These are phyloP conservation scores for Zoysia japonica DNA, from an alignment of 176 grass and related monocot genomes.

Conservation along the genomic window DNA sequence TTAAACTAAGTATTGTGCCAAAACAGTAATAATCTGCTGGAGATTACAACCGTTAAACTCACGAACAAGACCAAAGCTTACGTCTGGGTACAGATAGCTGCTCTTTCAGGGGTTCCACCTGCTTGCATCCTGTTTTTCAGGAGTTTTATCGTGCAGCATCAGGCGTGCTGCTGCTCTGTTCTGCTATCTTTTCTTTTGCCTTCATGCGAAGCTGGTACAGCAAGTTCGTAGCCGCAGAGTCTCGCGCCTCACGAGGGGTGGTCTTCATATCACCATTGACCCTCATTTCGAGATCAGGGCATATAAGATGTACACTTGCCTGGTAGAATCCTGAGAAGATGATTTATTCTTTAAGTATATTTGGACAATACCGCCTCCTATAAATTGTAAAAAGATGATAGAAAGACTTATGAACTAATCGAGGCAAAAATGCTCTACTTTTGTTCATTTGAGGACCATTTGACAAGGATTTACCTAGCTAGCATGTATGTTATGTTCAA, in stretches of 20 bases:
- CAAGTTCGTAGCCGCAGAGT: conserved; percentile 43
- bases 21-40: not conserved
- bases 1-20: not conserved
- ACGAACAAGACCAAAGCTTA: not conserved
- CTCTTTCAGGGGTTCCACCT: not conserved
- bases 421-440: not conserved
- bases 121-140: not conserved
- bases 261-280: conserved; percentile 15
- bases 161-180: not conserved
- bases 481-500: not conserved
- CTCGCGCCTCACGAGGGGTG: conserved; percentile 37
- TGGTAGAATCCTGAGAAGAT: conserved; percentile 40
- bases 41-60: not conserved
- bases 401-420: not conserved
- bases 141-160: not conserved
- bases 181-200: conserved; percentile 9
- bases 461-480: not conserved
- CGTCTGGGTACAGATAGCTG: not conserved
- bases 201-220: conserved; percentile 34
- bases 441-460: not conserved
- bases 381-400: conserved; percentile 11
- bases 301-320: conserved; percentile 33
- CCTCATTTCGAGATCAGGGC: conserved; percentile 36
- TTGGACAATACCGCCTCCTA: not conserved
- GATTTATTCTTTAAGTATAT: not conserved